phyloP scores from a whole-genome alignment of 169 alveolate species.

The Eimeria zaria region DNA sequence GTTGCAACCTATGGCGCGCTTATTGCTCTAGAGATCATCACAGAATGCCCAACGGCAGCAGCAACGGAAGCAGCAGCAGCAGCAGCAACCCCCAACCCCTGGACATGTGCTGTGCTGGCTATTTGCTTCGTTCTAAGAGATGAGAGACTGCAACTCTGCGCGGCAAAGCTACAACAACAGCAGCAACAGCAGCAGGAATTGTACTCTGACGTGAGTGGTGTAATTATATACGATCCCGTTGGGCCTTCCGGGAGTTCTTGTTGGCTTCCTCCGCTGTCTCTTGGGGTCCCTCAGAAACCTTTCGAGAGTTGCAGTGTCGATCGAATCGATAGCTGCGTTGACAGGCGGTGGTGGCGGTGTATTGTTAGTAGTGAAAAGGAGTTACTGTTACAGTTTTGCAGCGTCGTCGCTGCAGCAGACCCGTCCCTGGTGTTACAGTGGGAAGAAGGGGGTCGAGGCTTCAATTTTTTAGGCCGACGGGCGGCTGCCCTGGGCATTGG shows the following conservation, averaged over 20 bases:
- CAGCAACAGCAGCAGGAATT: slow-evolving; percentile 43
- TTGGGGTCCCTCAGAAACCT: not conserved
- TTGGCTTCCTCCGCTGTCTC: not conserved
- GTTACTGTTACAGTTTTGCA: slow-evolving; percentile 48
- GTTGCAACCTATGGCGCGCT: slow-evolving; percentile 76
- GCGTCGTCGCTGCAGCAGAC: slow-evolving; percentile 55
- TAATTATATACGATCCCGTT: slow-evolving; percentile 34
- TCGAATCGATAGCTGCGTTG: slow-evolving; percentile 13
- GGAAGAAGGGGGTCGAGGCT: slow-evolving; percentile 76
- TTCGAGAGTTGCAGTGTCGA: not conserved
- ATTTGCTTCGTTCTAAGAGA: slow-evolving; percentile 78
- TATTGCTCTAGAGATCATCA: slow-evolving; percentile 65
- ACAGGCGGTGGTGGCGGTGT: slow-evolving; percentile 71
- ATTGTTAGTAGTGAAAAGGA: slow-evolving; percentile 64
- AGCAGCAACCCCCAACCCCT: slow-evolving; percentile 73
- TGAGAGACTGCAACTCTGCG: slow-evolving; percentile 71
- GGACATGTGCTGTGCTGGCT: slow-evolving; percentile 76
- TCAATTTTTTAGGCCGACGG: slow-evolving; percentile 48
- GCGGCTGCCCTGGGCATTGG: slow-evolving; percentile 81
- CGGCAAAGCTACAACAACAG: slow-evolving; percentile 14
- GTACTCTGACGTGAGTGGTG: slow-evolving; percentile 51
- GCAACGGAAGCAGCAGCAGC: slow-evolving; percentile 80
- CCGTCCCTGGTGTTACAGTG: slow-evolving; percentile 80
- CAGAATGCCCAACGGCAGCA: slow-evolving; percentile 58
- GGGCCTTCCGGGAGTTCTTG: not conserved